Evolutionary conservation across 78 protist species (phyloP), one percentile per base, ranked within the genome.

Genomic region (Monosiga brevicollis): DNA sequence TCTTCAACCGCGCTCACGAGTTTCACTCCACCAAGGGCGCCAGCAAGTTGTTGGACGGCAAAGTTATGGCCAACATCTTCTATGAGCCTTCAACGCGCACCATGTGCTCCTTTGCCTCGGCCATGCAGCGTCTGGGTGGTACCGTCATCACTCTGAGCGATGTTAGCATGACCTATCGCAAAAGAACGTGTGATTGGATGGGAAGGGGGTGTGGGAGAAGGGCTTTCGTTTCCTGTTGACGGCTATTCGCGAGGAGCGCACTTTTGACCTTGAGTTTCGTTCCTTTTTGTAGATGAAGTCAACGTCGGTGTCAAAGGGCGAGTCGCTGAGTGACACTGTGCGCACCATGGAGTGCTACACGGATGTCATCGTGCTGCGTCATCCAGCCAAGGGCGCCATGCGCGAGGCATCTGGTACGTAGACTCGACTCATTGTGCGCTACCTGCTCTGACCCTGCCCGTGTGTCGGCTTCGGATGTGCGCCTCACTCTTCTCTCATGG

Each of bases 51-150:
- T 54, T 86, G 35, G 32, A 23, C 39, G 85, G 85, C 71, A 80
- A 81, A 76, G 82, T 86, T 3, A 24, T 94, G 81, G 88, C 87
- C 9, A 83, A 79, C 32, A 37, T 92, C 76, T 95, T 95, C 88
- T 95, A 90, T 83, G 98, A 93, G 87, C 94, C 97, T 43, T 85
- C 91, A 32, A 90, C 96, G 37, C 90, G 98, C 76, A 95, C 98
- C 26, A 77, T 78, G 78, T 87, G 90, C 49, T 92, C 96, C 76
- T 95, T 95, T 85, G 78, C 77, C 42, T 92, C 96, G 54, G 98
- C 98, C 70, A 92, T 95, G 94, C 89, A 84, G 84, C 86, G 93
- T 34, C 90, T 94, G 0, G 98, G 98, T 42, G 98, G 97, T 26
- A 38, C 40, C 73, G 96, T 93, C 34, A 62, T 95, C 34, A 0